Percentiles rank a stretch among this genome's conserved stretches.
Evolutionary conservation across 1,139 yeast genomes (phyloP).

Genomic region (Pneumocystis wakefieldiae): DNA sequence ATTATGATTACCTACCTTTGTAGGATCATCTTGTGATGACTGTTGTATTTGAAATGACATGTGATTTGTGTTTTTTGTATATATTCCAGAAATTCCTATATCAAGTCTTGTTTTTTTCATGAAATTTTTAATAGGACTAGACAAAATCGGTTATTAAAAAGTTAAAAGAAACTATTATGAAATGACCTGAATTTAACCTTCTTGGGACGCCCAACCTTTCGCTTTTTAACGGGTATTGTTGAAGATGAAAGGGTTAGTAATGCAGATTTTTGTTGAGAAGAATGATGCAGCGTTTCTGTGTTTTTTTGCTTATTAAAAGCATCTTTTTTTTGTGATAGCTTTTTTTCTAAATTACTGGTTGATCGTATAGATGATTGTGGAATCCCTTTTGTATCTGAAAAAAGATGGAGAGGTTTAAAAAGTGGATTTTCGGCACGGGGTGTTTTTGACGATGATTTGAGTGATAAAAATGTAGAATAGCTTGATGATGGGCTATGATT

Average conservation of each 20-base stretch:
- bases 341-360: neutral
- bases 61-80: neutral
- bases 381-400: neutral
- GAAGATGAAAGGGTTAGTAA: neutral
- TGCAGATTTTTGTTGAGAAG: neutral
- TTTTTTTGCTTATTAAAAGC: neutral
- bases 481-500: neutral
- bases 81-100: neutral
- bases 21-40: neutral
- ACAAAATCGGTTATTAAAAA: neutral
- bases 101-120: neutral
- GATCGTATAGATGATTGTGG: neutral
- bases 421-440: neutral
- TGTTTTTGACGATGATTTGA: neutral
- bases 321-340: neutral
- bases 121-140: neutral
- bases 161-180: neutral
- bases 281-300: neutral
- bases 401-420: neutral
- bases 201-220: neutral
- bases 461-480: neutral
- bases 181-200: neutral
- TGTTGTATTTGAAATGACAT: neutral
- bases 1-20: conserved; percentile 5
- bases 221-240: neutral